Evolutionary conservation across 768 basidiomycete genomes (phyloP), one percentile per base, ranked within the genome.

Genomic region (Pluteus cervinus): DNA sequence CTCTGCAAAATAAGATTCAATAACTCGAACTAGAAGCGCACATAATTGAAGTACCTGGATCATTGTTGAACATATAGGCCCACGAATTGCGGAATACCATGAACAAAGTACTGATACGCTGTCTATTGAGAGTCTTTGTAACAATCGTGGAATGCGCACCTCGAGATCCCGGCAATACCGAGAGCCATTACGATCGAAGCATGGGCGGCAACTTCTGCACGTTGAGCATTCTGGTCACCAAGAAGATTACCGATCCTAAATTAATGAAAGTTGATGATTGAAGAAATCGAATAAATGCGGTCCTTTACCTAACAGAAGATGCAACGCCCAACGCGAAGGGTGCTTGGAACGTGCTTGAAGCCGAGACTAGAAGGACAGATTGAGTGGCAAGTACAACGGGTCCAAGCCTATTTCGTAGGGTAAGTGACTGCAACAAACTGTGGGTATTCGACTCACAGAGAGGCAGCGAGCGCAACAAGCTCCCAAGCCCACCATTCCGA

Each of bases 401-500:
- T 1, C 93, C 89, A 1, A 96, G 60, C 29, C 86, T 87, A 32
- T 14, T 17, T n/a, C 8, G 11, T 11, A 24, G n/a, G 4, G 11
- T 15, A 21, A 39, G 9, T 28, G 7, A 20, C 15, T 3, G 21
- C 1, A 28, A 29, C 11, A 26, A 9, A 31, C 5, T 7, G 32
- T 31, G 28, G 16, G 15, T 10, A 34, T 20, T 3, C 25, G 14
- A 55, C 68, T 42, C 45, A 71, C 64, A 71, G 47, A 43, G 68
- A 70, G 3, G 75, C 75, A 4, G 67, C 71, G 2, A 76, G 62
- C 16, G 80, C 81, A 22, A 86, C 60, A 5, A 90, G 71, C 60
- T 96, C 92, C 94, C 94, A 94, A 25, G 85, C 82, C 91, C 93
- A 97, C 94, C 93, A 98, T 58, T 96, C 94, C 3, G 78, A 80